Percentiles rank a stretch among this genome's conserved stretches.
Conservation (phyloP, 257 asterid species). For the Perilla frutescens region DNA sequence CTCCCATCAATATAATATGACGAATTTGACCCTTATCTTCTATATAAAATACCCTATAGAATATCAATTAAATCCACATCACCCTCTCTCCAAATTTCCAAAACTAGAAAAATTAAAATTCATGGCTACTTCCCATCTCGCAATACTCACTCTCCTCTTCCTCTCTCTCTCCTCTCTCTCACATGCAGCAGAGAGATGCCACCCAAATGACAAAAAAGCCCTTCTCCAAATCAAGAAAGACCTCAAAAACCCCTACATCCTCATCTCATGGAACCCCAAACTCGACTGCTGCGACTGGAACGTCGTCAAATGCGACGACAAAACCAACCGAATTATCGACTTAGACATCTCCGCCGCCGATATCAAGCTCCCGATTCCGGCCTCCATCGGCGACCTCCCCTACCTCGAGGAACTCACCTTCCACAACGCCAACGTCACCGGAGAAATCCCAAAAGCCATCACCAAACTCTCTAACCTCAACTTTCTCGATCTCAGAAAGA, state of each 20-base stretch:
- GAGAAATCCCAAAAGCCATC: constrained; percentile 44
- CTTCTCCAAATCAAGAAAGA: constrained; percentile 40
- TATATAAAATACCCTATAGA: too few relatives aligned
- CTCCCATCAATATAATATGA: too few relatives aligned
- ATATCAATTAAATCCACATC: too few relatives aligned
- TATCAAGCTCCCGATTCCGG: constrained; percentile 58
- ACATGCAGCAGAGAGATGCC: too few relatives aligned
- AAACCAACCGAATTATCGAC: constrained; percentile 48
- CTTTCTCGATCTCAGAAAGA: too few relatives aligned
- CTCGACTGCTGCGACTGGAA: constrained; percentile 68
- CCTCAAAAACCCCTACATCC: constrained; percentile 51
- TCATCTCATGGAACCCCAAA: constrained; percentile 60
- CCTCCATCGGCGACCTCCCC: constrained; percentile 50
- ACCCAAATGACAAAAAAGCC: too few relatives aligned
- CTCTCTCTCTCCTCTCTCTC: background rate
- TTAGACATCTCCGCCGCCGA: constrained; percentile 41
- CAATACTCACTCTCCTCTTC: background rate
- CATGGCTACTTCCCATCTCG: too few relatives aligned
- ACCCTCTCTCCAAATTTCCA: too few relatives aligned
- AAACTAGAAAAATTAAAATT: too few relatives aligned
- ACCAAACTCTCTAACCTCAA: constrained; percentile 42
- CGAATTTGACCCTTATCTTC: too few relatives aligned
- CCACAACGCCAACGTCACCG: constrained; percentile 37
- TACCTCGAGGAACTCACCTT: constrained; percentile 37
- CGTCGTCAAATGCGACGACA: constrained; percentile 45